A percentile compares a stretch with the other conserved stretches of the same genome.
Conservation (phyloP, 352 stramenopile species). For the Globisporangium solare region DNA sequence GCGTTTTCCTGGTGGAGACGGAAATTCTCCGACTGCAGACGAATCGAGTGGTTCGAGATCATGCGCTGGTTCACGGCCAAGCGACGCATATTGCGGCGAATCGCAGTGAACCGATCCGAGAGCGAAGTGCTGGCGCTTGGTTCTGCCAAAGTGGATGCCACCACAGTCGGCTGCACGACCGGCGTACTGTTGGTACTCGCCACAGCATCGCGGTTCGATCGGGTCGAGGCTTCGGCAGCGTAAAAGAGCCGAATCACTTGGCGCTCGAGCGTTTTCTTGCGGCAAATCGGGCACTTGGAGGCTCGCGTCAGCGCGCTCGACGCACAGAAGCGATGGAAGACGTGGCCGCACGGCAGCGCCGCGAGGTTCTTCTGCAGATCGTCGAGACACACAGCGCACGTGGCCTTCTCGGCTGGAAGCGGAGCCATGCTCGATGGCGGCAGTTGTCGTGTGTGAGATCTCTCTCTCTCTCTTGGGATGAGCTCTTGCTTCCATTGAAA, state of each 20-base stretch:
- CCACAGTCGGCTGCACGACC: not conserved
- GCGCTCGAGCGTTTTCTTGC: constrained; percentile 15
- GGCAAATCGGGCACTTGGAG: constrained; percentile 33
- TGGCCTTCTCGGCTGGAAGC: not conserved
- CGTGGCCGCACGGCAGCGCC: constrained; percentile 32
- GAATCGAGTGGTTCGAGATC: constrained; percentile 31
- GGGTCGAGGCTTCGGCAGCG: not conserved
- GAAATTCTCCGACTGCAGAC: constrained; percentile 22
- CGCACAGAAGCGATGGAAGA: constrained; percentile 35
- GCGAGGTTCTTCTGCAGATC: constrained; percentile 23
- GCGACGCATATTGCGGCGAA: constrained; percentile 18
- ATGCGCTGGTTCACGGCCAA: constrained; percentile 21
- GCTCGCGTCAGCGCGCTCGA: constrained; percentile 14
- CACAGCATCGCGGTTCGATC: not conserved
- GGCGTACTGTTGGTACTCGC: not conserved
- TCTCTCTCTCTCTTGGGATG: too few relatives aligned
- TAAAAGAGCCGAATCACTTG: constrained; percentile 28
- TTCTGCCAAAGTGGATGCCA: not conserved
- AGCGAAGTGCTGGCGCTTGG: constrained; percentile 3
- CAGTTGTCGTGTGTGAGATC: too few relatives aligned
- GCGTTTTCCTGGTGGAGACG: constrained; percentile 23
- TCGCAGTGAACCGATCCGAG: constrained; percentile 17
- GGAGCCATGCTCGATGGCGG: not conserved
- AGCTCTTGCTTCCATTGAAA: too few relatives aligned
- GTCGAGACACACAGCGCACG: constrained; percentile 43